Evolutionary conservation across 306 rosid genomes (phyloP).

Genomic region (Vigna mungo): DNA sequence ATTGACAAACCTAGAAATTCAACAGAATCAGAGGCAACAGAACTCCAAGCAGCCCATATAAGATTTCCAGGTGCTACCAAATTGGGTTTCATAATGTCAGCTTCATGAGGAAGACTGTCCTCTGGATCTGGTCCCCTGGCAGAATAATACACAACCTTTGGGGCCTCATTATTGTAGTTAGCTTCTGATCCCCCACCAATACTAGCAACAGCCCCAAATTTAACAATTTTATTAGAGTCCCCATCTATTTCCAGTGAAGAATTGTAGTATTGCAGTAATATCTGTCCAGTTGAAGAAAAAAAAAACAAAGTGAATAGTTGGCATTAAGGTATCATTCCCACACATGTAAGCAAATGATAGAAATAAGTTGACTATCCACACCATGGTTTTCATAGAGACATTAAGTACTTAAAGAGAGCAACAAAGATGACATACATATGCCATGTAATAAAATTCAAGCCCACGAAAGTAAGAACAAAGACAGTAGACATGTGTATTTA

Average conservation of each 20-base stretch:
- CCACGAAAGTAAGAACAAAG: background rate
- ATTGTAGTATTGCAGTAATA: conserved; percentile 79
- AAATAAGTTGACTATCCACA: conserved; percentile 1
- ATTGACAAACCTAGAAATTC: conserved; percentile 77
- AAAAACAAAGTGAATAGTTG: background rate
- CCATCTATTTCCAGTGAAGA: conserved; percentile 77
- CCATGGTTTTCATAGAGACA: conserved; percentile 18
- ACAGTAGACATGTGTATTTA: background rate
- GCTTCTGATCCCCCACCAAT: conserved; percentile 83
- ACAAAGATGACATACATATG: conserved; percentile 1
- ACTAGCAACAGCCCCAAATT: conserved; percentile 82
- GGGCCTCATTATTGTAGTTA: conserved; percentile 69
- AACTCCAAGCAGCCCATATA: conserved; percentile 99
- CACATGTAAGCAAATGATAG: background rate
- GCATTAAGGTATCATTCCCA: background rate
- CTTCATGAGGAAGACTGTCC: conserved; percentile 78
- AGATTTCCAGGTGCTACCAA: conserved; percentile 93
- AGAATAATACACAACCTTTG: conserved; percentile 88
- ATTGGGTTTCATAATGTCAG: conserved; percentile 95
- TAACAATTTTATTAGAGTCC: conserved; percentile 60
- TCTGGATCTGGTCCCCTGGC: conserved; percentile 99
- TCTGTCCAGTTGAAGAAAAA: conserved; percentile 55
- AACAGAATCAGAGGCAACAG: conserved; percentile 75
- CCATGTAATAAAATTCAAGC: conserved; percentile 1
- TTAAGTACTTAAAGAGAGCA: conserved; percentile 6